A percentile compares a stretch with the other conserved stretches of the same genome.
Conservation (phyloP, 768 basidiomycete species). For the Phylloporus arenicola region DNA sequence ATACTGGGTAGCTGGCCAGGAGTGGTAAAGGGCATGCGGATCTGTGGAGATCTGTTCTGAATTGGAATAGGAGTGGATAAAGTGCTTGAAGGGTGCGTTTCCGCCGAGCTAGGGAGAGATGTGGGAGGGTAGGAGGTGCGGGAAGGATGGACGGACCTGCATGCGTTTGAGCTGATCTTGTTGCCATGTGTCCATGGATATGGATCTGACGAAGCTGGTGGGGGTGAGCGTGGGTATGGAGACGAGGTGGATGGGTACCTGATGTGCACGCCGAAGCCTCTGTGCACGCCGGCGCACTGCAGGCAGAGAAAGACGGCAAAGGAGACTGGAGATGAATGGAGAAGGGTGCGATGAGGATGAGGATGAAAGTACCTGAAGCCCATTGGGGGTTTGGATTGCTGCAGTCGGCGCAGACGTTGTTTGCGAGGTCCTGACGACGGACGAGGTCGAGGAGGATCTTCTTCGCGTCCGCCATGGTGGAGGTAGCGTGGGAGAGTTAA, state of each 20-base stretch:
- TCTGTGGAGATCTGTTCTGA: constrained; percentile 60
- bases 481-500: background rate
- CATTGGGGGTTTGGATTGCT: constrained; percentile 90
- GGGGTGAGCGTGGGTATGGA: background rate
- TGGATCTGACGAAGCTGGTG: constrained; percentile 79
- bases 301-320: constrained; percentile 90
- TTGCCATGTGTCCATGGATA: constrained; percentile 97
- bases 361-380: constrained; percentile 61
- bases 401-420: constrained; percentile 81
- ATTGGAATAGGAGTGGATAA: constrained; percentile 67
- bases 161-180: constrained; percentile 84
- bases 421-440: constrained; percentile 63
- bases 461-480: constrained; percentile 39
- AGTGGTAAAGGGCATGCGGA: constrained; percentile 78
- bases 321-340: constrained; percentile 34
- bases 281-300: constrained; percentile 78
- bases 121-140: constrained; percentile 6
- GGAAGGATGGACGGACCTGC: constrained; percentile 54
- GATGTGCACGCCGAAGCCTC: constrained; percentile 93
- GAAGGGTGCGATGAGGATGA: background rate
- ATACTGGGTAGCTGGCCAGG: constrained; percentile 93
- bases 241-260: constrained; percentile 38
- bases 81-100: constrained; percentile 75
- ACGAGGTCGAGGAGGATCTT: constrained; percentile 71
- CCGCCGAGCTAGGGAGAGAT: constrained; percentile 65